These are phyloP conservation scores for Zygnema circumcarinatum DNA, from an alignment of 139 green algal species.

Conservation along the genomic window DNA sequence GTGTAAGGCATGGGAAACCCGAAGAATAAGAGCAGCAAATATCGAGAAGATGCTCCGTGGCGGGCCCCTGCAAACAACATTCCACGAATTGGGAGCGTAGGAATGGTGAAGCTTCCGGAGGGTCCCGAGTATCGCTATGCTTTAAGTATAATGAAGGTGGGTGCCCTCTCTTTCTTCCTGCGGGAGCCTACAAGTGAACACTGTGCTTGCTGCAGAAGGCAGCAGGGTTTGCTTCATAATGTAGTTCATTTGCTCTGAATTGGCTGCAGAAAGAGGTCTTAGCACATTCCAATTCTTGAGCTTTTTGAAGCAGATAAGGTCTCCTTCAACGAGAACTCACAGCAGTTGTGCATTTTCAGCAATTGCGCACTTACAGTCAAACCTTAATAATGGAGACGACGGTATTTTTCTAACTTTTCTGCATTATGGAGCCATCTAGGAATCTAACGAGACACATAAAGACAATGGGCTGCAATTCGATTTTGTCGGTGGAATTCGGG, in stretches of 20 bases:
- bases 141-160: slow-evolving; percentile 24
- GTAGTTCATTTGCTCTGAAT: neutral
- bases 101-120: neutral
- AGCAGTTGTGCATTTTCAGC: slow-evolving; percentile 7
- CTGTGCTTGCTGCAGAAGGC: neutral
- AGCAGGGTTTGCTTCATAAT: neutral
- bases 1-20: neutral
- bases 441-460: too few relatives aligned
- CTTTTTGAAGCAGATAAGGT: slow-evolving; percentile 1
- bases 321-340: neutral
- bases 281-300: neutral
- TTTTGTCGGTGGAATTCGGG: too few relatives aligned
- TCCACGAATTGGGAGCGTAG: neutral
- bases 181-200: neutral
- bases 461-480: too few relatives aligned
- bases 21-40: neutral
- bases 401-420: too few relatives aligned
- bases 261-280: neutral
- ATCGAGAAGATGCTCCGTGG: neutral
- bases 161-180: neutral
- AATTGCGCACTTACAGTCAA: too few relatives aligned
- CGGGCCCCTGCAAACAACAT: neutral
- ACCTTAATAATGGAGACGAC: too few relatives aligned
- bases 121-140: neutral
- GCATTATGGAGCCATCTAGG: too few relatives aligned